Conservation (phyloP, 495 filamentous ascomycete genomes). For the Penicillium malachiteum region DNA sequence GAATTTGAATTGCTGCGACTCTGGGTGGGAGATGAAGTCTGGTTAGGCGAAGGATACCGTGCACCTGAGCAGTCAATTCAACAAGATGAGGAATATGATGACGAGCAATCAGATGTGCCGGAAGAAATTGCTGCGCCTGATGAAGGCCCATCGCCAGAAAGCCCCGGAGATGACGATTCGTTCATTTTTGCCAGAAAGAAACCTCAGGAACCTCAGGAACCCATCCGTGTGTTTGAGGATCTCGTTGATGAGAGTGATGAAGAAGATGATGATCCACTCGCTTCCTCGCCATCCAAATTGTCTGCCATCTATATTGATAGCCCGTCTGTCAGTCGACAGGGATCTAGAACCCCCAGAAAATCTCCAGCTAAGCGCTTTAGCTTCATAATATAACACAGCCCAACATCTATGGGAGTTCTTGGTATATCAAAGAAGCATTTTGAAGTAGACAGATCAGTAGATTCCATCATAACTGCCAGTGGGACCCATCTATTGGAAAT, state of each 20-base stretch:
- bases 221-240: conserved; percentile 1
- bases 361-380: conserved; percentile 10
- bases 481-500: conserved; percentile 24
- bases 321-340: conserved; percentile 7
- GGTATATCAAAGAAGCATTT: background rate
- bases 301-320: conserved; percentile 16
- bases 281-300: conserved; percentile 14
- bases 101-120: background rate
- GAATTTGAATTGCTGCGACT: conserved; percentile 41
- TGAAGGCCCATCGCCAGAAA: background rate
- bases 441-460: background rate
- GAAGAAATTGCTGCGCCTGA: background rate
- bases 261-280: conserved; percentile 5
- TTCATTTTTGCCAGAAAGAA: background rate
- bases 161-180: background rate
- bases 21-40: conserved; percentile 32
- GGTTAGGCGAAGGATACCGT: conserved; percentile 3
- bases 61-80: background rate
- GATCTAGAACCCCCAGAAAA: conserved; percentile 4
- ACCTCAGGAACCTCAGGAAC: background rate
- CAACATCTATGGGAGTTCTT: background rate
- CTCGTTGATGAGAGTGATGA: conserved; percentile 3
- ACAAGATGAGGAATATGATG: background rate
- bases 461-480: conserved; percentile 1
- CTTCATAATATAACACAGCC: background rate